phyloP scores from a whole-genome alignment of 2,329 filamentous ascomycete genomes.

The Monosporascus sp. region DNA sequence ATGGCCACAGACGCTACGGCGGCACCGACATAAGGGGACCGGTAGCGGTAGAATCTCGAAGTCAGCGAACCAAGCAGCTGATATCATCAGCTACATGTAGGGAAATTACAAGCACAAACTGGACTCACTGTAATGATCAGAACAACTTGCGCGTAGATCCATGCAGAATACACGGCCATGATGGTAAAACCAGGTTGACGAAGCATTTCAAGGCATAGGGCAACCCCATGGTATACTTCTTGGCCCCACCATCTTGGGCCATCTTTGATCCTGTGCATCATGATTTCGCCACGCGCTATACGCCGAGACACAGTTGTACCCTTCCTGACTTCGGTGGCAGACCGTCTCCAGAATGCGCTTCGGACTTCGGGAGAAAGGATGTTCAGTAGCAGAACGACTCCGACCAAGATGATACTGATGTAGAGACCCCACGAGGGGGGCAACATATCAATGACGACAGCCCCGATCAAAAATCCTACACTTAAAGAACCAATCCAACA shows the following conservation, averaged over 20 bases:
- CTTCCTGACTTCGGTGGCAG: conserved; percentile 59
- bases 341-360: conserved; percentile 62
- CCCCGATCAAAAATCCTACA: conserved; percentile 68
- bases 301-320: conserved; percentile 49
- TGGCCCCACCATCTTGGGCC: conserved; percentile 74
- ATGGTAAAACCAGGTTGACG: conserved; percentile 69
- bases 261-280: conserved; percentile 67
- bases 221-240: conserved; percentile 66
- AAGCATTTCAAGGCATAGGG: conserved; percentile 65
- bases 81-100: conserved; percentile 1
- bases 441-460: conserved; percentile 59
- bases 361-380: conserved; percentile 68
- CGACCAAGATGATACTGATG: conserved; percentile 63
- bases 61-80: conserved; percentile 64
- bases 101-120: background rate
- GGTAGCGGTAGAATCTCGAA: conserved; percentile 62
- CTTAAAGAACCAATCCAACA: conserved; percentile 69
- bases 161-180: conserved; percentile 66
- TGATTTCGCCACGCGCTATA: conserved; percentile 68
- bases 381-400: conserved; percentile 62
- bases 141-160: conserved; percentile 75
- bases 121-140: conserved; percentile 56
- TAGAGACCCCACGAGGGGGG: conserved; percentile 73
- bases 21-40: conserved; percentile 61
- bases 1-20: conserved; percentile 62